Evolutionary conservation across 1,139 yeast genomes (phyloP), one percentile per base, ranked within the genome.

Genomic region (Kodamaea plutei): DNA sequence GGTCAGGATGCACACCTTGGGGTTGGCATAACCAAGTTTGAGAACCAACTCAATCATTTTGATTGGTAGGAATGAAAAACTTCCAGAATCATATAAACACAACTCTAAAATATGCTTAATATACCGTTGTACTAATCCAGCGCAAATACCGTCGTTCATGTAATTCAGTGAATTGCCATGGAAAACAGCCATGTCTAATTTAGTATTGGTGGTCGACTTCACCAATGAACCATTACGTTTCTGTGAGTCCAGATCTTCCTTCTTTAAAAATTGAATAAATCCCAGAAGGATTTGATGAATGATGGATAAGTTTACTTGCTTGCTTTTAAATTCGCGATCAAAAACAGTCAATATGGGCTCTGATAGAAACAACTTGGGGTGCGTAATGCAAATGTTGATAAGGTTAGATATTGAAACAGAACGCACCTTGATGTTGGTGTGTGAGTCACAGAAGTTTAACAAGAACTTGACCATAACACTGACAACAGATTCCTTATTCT

Each of bases 1-100:
- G 0, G 87, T 79, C 0, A 89, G 73, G 8, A 80, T 71, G 42
- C 88, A 76, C 5, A 67, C 46, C 34, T 81, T 73, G 1, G 95
- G 95, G 47, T 82, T 84, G 1, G 82, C 83, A 52, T 75, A 79
- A 0, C 95, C 95, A 30, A 76, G 64, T 19, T 65, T 64, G 3
- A 81, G 66, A 15, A 81, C 70, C 27, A 73, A 52, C 34, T 68
- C 74, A 23, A 84, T 48, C 40, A 79, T 74, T 23, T 67, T 61
- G 6, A 80, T 66, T 1, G 84, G 76, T 3, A 66, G 47, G 25
- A 58, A 49, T 0, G 85, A 71, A 25, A 58, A 56, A 4, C 58
- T 60, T 1, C 66, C 63, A 24, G 73, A 69, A 12, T 69, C 69
- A 2, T 56, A 50, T 3, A 72, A 48, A 37, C 87, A 75, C 16